phyloP scores from a whole-genome alignment of 176 grass and related monocot genomes.

The Phragmites australis region DNA sequence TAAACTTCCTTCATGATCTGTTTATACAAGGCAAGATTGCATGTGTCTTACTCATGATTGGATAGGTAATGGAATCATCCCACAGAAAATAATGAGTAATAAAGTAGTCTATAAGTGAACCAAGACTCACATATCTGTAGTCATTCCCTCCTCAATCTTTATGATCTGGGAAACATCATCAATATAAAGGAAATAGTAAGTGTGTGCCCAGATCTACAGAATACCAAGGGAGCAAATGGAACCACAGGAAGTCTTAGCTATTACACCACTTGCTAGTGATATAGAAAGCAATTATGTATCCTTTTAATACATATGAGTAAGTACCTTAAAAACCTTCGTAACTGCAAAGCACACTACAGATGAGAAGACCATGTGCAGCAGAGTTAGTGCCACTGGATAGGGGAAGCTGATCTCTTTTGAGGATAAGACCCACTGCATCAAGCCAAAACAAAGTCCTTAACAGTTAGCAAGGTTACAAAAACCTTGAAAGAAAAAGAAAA shows the following conservation, averaged over 20 bases:
- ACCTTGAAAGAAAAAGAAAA: background rate
- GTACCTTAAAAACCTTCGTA: slow-evolving; percentile 97
- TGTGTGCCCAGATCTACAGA: slow-evolving; percentile 2
- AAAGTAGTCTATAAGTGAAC: slow-evolving; percentile 18
- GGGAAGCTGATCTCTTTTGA: slow-evolving; percentile 98
- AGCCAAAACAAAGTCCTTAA: slow-evolving; percentile 30
- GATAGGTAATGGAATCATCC: slow-evolving; percentile 1
- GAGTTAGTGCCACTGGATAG: slow-evolving; percentile 96
- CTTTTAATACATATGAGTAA: background rate
- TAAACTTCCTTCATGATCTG: background rate
- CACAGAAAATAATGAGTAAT: slow-evolving; percentile 12
- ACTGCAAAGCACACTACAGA: slow-evolving; percentile 84
- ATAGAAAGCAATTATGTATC: background rate
- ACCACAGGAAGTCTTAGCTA: slow-evolving; percentile 9
- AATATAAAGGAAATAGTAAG: slow-evolving; percentile 51
- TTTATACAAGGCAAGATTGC: background rate
- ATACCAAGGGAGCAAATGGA: slow-evolving; percentile 15
- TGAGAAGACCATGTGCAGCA: slow-evolving; percentile 97
- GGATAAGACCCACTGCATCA: slow-evolving; percentile 89
- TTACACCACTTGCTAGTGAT: slow-evolving; percentile 1
- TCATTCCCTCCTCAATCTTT: slow-evolving; percentile 97
- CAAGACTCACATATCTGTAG: slow-evolving; percentile 86
- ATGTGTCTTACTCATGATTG: slow-evolving; percentile 4
- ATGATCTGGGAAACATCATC: slow-evolving; percentile 69
- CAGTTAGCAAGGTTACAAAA: slow-evolving; percentile 26